Evolutionary conservation across 768 basidiomycete genomes (phyloP).

Genomic region (Tremella mesenterica): DNA sequence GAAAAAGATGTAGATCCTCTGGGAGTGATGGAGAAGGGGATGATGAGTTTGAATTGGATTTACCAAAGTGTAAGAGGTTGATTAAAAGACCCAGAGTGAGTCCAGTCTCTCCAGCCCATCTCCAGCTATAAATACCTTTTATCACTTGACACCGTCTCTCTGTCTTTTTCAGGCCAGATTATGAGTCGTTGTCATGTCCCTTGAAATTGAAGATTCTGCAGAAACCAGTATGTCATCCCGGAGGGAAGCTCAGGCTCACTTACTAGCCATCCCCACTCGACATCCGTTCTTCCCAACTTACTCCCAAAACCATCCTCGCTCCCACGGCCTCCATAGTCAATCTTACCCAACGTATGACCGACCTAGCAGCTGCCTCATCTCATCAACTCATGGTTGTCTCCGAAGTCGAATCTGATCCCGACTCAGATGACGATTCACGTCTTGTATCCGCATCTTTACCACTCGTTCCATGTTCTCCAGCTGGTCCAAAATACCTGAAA

Average conservation of each 20-base stretch:
- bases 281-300: neutral
- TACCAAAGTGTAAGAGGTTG: neutral
- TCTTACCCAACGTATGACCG: neutral
- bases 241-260: too few species aligned
- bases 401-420: neutral
- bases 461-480: neutral
- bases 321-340: neutral
- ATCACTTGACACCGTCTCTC: too few species aligned
- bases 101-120: too few species aligned
- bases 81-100: neutral
- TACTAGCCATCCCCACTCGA: neutral
- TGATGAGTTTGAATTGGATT: neutral
- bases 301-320: neutral
- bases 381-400: too few species aligned
- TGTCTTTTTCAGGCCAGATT: too few species aligned
- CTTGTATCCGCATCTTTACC: neutral
- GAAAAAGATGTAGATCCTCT: too few species aligned
- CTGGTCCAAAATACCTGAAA: neutral
- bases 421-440: constrained; percentile 1
- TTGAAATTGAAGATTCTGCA: too few species aligned
- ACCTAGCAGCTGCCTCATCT: neutral
- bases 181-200: too few species aligned
- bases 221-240: too few species aligned
- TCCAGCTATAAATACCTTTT: too few species aligned
- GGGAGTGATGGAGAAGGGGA: neutral